Evolutionary conservation across 225 moss, liverwort and hornwort species (phyloP), one percentile per base, ranked within the genome.

Genomic region (Pleurozium schreberi): DNA sequence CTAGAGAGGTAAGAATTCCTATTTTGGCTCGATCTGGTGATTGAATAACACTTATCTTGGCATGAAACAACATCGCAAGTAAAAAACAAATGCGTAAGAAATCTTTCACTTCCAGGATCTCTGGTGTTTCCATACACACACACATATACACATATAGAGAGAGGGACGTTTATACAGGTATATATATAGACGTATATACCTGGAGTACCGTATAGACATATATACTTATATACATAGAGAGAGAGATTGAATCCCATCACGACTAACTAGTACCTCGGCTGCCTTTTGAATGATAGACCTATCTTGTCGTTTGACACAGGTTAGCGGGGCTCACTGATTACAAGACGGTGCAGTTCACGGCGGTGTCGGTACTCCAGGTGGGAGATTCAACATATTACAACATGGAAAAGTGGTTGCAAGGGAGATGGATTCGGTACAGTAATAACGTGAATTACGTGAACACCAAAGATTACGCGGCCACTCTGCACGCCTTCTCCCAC

Each of bases 291-390:
- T 43, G 17, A 67, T 8, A 23, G 2, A 18, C 45, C 61, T 1
- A n/a, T 2, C 17, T 57, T 0, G 25, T 66, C 18, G 66, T 17
- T 58, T 34, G 43, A 60, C 3, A 12, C 47, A 87, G 80, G 38
- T 87, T 57, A 3, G 49, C 84, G 14, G 28, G 38, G 38, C 20
- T 18, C 60, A 4, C 59, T 23, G 65, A 91, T 31, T 92, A 88
- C 52, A 96, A 96, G 89, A 91, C 87, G 9, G 91, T 96, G 71
- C 91, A 95, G 85, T 95, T 96, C 82, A 87, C 93, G 18, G 53
- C 84, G 13, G 96, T 95, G n/a, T 91, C 95, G 28, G n/a, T n/a
- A n/a, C n/a, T n/a, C n/a, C n/a, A n/a, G n/a, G n/a, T n/a, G n/a
- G n/a, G n/a, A n/a, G n/a, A n/a, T n/a, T n/a, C n/a, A n/a, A 93